Evolutionary conservation across 805 yeast species (phyloP), one percentile per base, ranked within the genome.

Genomic region (Komagataella kurtzmanii): DNA sequence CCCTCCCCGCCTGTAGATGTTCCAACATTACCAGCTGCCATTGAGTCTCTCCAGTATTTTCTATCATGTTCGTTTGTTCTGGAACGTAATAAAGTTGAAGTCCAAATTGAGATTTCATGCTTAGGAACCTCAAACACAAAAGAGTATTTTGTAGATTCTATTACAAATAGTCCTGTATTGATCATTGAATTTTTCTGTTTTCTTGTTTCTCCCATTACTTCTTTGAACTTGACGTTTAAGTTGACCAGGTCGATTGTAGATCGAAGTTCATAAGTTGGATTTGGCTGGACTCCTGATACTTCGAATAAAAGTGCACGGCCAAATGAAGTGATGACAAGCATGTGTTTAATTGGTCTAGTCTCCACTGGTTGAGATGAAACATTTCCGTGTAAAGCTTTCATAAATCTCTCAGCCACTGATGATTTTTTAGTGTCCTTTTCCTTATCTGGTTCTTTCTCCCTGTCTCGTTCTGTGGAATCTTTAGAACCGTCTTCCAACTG

Each of bases 271-370:
- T 75, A 71, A 43, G 69, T 71, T 6, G 66, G 69, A 18, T 67
- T 65, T 7, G 63, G 65, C 8, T 65, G 52, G 19, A 61, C 64
- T 44, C 58, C 59, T 46, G 65, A 68, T 36, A 74, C 65, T 56
- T 67, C 65, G 54, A 85, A 78, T 1, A 84, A 59, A 53, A 85
- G 63, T 0, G 77, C 79, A 49, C 90, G 69, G 1, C 89, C 91
- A 59, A 74, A 74, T 1, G 79, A 71, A 1, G 90, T 85, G 0
- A 83, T 67, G 12, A 84, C 56, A 53, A 83, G 57, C 1, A 82
- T 73, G 55, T 86, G 74, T 7, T 71, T 69, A 52, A 59, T 70
- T 63, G 50, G 68, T 68, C 47, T 45, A 3, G 59, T 61, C 24
- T 60, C 51, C 47, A 6, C 46, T 65, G 17, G 53, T 18, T 30